Conservation (phyloP, 257 asterid genomes). For the Craterostigma plantagineum region DNA sequence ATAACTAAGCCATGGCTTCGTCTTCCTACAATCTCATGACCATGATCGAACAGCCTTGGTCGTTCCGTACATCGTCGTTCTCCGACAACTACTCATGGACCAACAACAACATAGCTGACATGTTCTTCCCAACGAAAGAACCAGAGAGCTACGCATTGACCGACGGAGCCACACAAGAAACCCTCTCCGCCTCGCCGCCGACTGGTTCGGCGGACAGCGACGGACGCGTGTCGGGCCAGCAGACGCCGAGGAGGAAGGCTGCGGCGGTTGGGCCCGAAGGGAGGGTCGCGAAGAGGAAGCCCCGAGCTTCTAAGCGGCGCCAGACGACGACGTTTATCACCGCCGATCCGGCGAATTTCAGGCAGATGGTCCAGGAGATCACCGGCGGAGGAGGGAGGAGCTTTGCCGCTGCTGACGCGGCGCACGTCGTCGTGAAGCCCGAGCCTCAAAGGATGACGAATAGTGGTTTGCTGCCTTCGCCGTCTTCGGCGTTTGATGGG, state of each 20-base stretch:
- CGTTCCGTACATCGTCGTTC: neutral
- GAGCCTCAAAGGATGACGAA: constrained; percentile 32
- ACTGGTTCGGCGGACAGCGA: too few relatives aligned
- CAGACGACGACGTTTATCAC: constrained; percentile 22
- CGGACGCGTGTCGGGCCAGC: too few relatives aligned
- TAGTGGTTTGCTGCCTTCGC: constrained; percentile 16
- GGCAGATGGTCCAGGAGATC: constrained; percentile 37
- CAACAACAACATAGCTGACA: too few relatives aligned
- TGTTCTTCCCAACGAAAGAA: too few relatives aligned
- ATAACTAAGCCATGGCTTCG: neutral
- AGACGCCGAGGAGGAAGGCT: constrained; percentile 1
- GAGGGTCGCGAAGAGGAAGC: constrained; percentile 42
- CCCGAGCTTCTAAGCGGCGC: constrained; percentile 53
- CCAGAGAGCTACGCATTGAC: too few relatives aligned
- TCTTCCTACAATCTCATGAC: neutral
- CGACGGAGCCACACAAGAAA: too few relatives aligned
- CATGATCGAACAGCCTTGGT: neutral
- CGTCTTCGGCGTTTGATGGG: constrained; percentile 35
- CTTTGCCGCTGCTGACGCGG: constrained; percentile 17
- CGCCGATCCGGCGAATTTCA: constrained; percentile 30
- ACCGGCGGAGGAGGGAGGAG: constrained; percentile 15
- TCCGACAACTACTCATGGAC: too few relatives aligned
- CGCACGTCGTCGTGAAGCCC: constrained; percentile 18
- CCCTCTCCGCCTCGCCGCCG: too few relatives aligned
- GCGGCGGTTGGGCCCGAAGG: constrained; percentile 19